These are phyloP conservation scores for Kalmusia sp. DNA, from an alignment of 2,329 filamentous ascomycete species.

Conservation along the genomic window DNA sequence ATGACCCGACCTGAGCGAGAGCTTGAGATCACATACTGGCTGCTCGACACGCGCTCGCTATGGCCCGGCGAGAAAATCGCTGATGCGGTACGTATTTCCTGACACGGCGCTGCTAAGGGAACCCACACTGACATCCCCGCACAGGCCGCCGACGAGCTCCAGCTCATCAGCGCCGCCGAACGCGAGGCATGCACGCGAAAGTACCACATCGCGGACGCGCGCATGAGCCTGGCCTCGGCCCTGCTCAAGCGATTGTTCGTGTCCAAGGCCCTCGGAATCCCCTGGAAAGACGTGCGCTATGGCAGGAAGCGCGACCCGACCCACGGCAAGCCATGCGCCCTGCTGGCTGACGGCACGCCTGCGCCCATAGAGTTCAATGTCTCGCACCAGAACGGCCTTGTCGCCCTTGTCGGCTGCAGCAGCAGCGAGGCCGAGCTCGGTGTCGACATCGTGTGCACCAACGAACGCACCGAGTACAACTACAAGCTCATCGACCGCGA, in stretches of 20 bases:
- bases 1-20: slow-evolving; percentile 23
- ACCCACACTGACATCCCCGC: slow-evolving; percentile 10
- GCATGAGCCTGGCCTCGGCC: slow-evolving; percentile 74
- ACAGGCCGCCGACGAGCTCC: slow-evolving; percentile 53
- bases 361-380: slow-evolving; percentile 73
- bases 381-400: slow-evolving; percentile 78
- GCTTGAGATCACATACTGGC: slow-evolving; percentile 53
- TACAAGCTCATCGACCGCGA: slow-evolving; percentile 66
- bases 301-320: slow-evolving; percentile 60
- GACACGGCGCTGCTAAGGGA: background rate
- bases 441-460: slow-evolving; percentile 77
- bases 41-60: slow-evolving; percentile 56
- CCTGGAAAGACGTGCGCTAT: slow-evolving; percentile 67
- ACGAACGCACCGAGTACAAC: slow-evolving; percentile 70
- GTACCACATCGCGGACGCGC: slow-evolving; percentile 74
- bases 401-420: slow-evolving; percentile 65
- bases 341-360: slow-evolving; percentile 49
- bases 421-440: slow-evolving; percentile 62
- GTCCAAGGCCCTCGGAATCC: slow-evolving; percentile 62
- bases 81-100: slow-evolving; percentile 38
- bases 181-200: slow-evolving; percentile 65
- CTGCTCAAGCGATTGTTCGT: slow-evolving; percentile 77
- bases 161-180: slow-evolving; percentile 59
- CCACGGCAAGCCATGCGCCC: slow-evolving; percentile 60
- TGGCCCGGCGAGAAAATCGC: slow-evolving; percentile 56